Evolutionary conservation across 495 filamentous ascomycete genomes (phyloP).

Genomic region (Hyaloscypha bicolor): DNA sequence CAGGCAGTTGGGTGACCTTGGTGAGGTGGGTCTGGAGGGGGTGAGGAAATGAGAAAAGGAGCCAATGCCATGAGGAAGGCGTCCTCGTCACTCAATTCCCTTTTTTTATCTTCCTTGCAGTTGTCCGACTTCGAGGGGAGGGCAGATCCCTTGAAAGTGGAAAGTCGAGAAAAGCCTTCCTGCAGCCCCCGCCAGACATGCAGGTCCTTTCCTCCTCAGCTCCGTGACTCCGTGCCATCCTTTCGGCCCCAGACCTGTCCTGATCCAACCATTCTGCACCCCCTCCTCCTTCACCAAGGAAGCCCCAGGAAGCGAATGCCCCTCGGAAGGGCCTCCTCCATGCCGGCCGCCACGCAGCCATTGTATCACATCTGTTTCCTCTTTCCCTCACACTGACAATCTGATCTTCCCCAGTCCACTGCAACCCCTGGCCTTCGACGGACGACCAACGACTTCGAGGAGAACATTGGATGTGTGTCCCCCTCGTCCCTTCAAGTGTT

Average conservation of each 20-base stretch:
- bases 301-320: neutral
- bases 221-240: neutral
- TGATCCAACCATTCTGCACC: neutral
- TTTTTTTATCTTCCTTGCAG: neutral
- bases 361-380: conserved; percentile 34
- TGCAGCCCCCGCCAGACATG: neutral
- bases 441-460: neutral
- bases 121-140: neutral
- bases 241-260: neutral
- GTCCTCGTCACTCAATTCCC: no score
- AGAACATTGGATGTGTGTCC: neutral
- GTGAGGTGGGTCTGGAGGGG: no score
- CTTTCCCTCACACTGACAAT: conserved; percentile 16
- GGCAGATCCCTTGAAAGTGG: neutral
- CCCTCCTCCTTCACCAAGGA: neutral
- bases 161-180: no score
- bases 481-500: conserved; percentile 5
- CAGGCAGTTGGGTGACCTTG: no score
- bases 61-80: no score
- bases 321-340: neutral
- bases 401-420: conserved; percentile 8
- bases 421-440: neutral
- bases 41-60: no score
- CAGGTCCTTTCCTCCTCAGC: neutral
- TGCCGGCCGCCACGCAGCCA: neutral